Conservation (phyloP, 352 stramenopile species). For the Pythium grandisporangium region DNA sequence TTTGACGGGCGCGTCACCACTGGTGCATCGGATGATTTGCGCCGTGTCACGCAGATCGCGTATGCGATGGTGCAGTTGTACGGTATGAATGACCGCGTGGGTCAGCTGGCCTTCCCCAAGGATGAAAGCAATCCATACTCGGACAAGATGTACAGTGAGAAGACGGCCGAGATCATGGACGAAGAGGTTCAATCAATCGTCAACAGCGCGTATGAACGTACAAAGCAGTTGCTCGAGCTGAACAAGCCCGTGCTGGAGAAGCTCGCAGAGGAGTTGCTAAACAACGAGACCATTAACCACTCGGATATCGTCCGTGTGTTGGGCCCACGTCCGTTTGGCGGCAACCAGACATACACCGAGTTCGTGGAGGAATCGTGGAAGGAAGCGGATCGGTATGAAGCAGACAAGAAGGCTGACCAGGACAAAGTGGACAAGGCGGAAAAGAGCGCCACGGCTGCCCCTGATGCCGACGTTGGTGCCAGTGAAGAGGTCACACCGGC, state of each 20-base stretch:
- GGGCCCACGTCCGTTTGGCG: conserved; percentile 90
- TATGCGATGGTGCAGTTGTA: conserved; percentile 99
- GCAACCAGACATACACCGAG: conserved; percentile 95
- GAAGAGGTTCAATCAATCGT: conserved; percentile 97
- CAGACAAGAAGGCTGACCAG: conserved; percentile 41
- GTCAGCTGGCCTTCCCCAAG: conserved; percentile 95
- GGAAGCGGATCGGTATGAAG: conserved; percentile 74
- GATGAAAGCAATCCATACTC: conserved; percentile 76
- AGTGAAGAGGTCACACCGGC: too few relatives aligned
- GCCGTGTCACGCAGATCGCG: conserved; percentile 91
- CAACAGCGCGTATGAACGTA: conserved; percentile 94
- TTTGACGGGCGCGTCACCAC: conserved; percentile 96
- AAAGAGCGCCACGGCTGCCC: too few relatives aligned
- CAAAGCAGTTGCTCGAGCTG: conserved; percentile 90
- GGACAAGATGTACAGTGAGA: conserved; percentile 97
- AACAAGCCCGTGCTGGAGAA: conserved; percentile 91
- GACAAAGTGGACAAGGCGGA: conserved; percentile 14
- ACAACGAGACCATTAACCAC: conserved; percentile 99
- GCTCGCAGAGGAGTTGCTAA: conserved; percentile 93
- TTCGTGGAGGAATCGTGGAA: conserved; percentile 90
- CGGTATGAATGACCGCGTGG: conserved; percentile 97
- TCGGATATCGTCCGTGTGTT: conserved; percentile 95
- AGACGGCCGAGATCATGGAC: conserved; percentile 97
- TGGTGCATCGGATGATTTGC: conserved; percentile 92
- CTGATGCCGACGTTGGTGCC: too few relatives aligned